These are phyloP conservation scores for Alternaria ventricosa DNA, from an alignment of 2,329 filamentous ascomycete genomes.

Conservation along the genomic window DNA sequence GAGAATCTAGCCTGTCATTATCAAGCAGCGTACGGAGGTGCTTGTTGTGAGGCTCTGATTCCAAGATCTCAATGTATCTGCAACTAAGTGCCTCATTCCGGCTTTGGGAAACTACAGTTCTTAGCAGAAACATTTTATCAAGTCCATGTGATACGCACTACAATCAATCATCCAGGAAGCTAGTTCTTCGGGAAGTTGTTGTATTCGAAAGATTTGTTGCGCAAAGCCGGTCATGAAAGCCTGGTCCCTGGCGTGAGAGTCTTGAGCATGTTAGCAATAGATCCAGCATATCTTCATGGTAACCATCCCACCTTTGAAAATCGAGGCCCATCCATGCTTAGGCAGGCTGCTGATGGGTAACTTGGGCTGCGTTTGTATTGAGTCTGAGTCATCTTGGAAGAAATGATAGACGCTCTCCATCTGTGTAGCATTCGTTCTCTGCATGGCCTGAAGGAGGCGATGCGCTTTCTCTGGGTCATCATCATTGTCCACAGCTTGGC, in stretches of 20 bases:
- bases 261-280: conserved; percentile 22
- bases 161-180: conserved; percentile 54
- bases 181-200: conserved; percentile 48
- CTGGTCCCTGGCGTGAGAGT: conserved; percentile 40
- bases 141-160: conserved; percentile 19
- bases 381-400: conserved; percentile 43
- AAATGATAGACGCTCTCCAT: conserved; percentile 64
- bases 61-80: conserved; percentile 43
- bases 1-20: conserved; percentile 50
- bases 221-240: conserved; percentile 53
- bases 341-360: conserved; percentile 32
- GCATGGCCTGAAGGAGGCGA: conserved; percentile 63
- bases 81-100: conserved; percentile 44
- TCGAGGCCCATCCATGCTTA: conserved; percentile 40
- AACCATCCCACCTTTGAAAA: conserved; percentile 36
- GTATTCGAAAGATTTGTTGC: conserved; percentile 45
- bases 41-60: conserved; percentile 19
- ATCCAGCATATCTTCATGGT: background rate
- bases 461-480: conserved; percentile 70
- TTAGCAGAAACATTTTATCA: conserved; percentile 17
- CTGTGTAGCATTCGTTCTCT: conserved; percentile 65
- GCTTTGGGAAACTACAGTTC: conserved; percentile 36
- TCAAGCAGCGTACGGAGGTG: conserved; percentile 49
- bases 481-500: conserved; percentile 65
- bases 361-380: background rate